Conservation (phyloP, 306 rosid species). For the Canavalia ensiformis region DNA sequence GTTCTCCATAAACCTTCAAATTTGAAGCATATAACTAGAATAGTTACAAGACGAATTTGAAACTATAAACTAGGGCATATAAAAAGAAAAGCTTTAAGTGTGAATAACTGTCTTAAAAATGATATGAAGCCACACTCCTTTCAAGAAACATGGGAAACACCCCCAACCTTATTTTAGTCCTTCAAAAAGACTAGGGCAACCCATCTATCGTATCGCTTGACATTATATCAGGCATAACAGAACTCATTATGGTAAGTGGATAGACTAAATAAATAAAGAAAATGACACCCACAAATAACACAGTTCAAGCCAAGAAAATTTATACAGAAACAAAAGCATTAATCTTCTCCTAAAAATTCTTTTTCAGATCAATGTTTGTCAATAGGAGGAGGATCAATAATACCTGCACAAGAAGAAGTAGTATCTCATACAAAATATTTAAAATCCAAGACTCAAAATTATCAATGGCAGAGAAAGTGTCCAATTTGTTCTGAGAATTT, state of each 20-base stretch:
- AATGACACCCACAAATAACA: conserved; percentile 2
- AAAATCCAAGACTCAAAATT: conserved; percentile 84
- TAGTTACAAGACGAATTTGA: conserved; percentile 2
- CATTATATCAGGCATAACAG: not conserved
- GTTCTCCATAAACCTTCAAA: conserved; percentile 26
- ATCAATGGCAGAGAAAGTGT: conserved; percentile 65
- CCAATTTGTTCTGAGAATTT: conserved; percentile 55
- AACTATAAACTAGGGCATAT: not conserved
- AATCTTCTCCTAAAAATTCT: not conserved
- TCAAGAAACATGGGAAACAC: not conserved
- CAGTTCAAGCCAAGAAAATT: conserved; percentile 20
- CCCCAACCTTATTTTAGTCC: not conserved
- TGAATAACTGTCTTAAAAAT: conserved; percentile 5
- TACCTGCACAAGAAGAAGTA: conserved; percentile 93
- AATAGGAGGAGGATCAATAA: conserved; percentile 14
- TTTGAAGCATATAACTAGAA: conserved; percentile 8
- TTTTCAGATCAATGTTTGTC: conserved; percentile 8
- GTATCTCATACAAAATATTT: conserved; percentile 77
- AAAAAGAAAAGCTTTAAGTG: conserved; percentile 8
- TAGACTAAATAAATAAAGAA: not conserved
- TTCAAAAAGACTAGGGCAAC: conserved; percentile 2
- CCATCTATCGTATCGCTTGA: conserved; percentile 10
- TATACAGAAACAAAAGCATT: conserved; percentile 37
- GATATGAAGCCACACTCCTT: not conserved
- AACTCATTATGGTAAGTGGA: not conserved